Conservation (phyloP, 257 asterid genomes). For the Solanum appendiculatum region DNA sequence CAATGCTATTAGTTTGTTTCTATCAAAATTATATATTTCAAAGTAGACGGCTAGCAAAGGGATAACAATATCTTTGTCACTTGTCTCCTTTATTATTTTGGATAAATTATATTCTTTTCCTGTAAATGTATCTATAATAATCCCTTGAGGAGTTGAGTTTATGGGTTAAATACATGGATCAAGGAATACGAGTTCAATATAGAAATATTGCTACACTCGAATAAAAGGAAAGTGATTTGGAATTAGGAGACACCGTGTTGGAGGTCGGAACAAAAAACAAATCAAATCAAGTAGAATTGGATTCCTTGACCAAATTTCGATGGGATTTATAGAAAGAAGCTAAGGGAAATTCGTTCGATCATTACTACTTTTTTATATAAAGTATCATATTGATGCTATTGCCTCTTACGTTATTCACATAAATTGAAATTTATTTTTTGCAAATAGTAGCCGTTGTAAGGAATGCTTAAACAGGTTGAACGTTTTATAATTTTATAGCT, state of each 20-base stretch:
- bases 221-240: no score
- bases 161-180: no score
- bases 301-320: no score
- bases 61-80: not conserved
- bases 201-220: no score
- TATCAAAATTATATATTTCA: not conserved
- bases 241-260: no score
- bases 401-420: not conserved
- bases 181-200: no score
- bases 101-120: not conserved
- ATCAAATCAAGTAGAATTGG: no score
- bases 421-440: not conserved
- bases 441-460: not conserved
- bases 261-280: no score
- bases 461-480: not conserved
- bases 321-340: not conserved
- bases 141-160: no score
- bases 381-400: not conserved
- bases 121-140: no score
- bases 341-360: not conserved
- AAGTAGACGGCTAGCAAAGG: not conserved
- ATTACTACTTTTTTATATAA: not conserved
- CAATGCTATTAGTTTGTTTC: not conserved
- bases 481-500: not conserved
- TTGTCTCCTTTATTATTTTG: not conserved